These are phyloP conservation scores for Colletotrichum sansevieriae DNA, from an alignment of 2,329 filamentous ascomycete genomes.

Conservation along the genomic window DNA sequence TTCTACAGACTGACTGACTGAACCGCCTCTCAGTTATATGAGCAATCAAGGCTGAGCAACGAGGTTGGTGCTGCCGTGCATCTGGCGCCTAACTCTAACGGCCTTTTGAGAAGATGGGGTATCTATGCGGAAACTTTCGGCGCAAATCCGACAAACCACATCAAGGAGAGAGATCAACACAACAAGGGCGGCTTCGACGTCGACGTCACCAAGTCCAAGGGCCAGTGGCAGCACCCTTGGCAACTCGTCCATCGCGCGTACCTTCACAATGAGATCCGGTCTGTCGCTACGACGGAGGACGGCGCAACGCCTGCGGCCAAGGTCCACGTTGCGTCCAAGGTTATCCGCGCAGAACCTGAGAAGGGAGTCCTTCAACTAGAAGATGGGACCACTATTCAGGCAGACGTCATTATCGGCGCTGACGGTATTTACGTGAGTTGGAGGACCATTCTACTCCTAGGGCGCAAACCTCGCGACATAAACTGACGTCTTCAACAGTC, in stretches of 20 bases:
- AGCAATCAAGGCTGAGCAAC: slow-evolving; percentile 67
- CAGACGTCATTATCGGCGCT: slow-evolving; percentile 66
- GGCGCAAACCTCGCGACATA: too few species aligned
- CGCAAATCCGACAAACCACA: slow-evolving; percentile 45
- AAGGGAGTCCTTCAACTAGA: slow-evolving; percentile 58
- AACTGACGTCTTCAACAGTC: slow-evolving; percentile 37
- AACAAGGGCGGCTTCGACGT: slow-evolving; percentile 54
- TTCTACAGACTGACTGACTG: background rate
- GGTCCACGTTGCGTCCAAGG: slow-evolving; percentile 56
- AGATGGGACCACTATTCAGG: slow-evolving; percentile 56
- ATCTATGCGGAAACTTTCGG: slow-evolving; percentile 55
- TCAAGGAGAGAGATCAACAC: slow-evolving; percentile 53
- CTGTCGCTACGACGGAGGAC: slow-evolving; percentile 53
- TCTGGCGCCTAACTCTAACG: slow-evolving; percentile 71
- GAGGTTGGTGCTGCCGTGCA: slow-evolving; percentile 74
- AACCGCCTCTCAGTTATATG: slow-evolving; percentile 58
- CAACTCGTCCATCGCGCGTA: slow-evolving; percentile 64
- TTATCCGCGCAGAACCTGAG: slow-evolving; percentile 57
- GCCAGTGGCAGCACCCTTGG: slow-evolving; percentile 61
- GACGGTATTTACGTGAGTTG: slow-evolving; percentile 63
- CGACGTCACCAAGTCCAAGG: slow-evolving; percentile 51
- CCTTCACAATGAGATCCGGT: slow-evolving; percentile 64
- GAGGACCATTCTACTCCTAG: too few species aligned
- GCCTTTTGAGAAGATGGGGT: slow-evolving; percentile 61
- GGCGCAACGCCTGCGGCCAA: slow-evolving; percentile 52